Conservation (phyloP, 208 protist genomes). For the Porcisia deanei region DNA sequence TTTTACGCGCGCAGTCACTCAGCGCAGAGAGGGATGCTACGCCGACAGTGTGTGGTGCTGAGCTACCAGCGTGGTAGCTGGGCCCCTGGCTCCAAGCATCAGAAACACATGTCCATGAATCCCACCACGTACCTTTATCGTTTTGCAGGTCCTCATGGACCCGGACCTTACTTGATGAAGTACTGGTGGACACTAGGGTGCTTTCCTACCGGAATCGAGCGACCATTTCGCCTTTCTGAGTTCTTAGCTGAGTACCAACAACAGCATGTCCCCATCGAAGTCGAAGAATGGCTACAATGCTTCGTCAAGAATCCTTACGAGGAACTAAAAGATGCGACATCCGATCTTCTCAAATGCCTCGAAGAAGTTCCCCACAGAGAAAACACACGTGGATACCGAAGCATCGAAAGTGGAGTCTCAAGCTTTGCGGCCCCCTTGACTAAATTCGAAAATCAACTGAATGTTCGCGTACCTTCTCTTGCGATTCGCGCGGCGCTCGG, state of each 20-base stretch:
- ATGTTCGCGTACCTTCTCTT: slow-evolving; percentile 55
- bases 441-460: slow-evolving; percentile 60
- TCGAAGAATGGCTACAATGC: slow-evolving; percentile 86
- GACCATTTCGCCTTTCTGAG: slow-evolving; percentile 80
- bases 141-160: slow-evolving; percentile 76
- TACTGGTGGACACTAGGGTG: slow-evolving; percentile 91
- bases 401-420: slow-evolving; percentile 30
- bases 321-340: slow-evolving; percentile 45
- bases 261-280: slow-evolving; percentile 84
- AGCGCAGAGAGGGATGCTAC: slow-evolving; percentile 23
- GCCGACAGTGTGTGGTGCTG: slow-evolving; percentile 6
- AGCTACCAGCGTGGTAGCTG: slow-evolving; percentile 86
- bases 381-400: slow-evolving; percentile 44
- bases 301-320: slow-evolving; percentile 72
- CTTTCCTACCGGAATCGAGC: slow-evolving; percentile 83
- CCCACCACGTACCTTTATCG: slow-evolving; percentile 83
- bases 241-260: slow-evolving; percentile 83
- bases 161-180: slow-evolving; percentile 90
- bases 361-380: slow-evolving; percentile 44
- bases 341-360: slow-evolving; percentile 42
- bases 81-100: slow-evolving; percentile 85
- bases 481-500: slow-evolving; percentile 56
- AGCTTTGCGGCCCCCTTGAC: slow-evolving; percentile 45
- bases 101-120: slow-evolving; percentile 90
- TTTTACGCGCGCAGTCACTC: background rate